Evolutionary conservation across 805 yeast species (phyloP).

Genomic region (Candida mattraensis): DNA sequence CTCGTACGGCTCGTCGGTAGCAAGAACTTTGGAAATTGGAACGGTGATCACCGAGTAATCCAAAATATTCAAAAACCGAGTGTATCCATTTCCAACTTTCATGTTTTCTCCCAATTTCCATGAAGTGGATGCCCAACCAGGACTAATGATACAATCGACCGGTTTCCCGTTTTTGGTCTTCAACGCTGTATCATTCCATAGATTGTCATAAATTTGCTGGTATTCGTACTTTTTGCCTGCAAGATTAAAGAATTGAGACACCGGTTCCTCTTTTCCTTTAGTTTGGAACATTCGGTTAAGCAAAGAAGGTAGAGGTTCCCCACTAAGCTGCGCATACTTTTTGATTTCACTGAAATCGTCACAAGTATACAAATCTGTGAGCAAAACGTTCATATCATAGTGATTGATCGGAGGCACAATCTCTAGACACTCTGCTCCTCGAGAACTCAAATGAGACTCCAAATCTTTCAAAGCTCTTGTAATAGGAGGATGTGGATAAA

Average conservation of each 20-base stretch:
- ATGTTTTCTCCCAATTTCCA: slow-evolving; percentile 42
- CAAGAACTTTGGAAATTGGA: slow-evolving; percentile 44
- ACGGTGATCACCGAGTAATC: slow-evolving; percentile 49
- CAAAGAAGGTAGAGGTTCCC: slow-evolving; percentile 31
- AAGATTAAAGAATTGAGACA: slow-evolving; percentile 41
- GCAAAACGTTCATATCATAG: slow-evolving; percentile 25
- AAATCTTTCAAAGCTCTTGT: slow-evolving; percentile 41
- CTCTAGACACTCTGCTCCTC: slow-evolving; percentile 45
- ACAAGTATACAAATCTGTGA: slow-evolving; percentile 24
- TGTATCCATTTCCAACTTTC: slow-evolving; percentile 48
- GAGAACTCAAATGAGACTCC: slow-evolving; percentile 24
- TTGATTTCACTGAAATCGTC: slow-evolving; percentile 30
- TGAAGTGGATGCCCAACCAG: slow-evolving; percentile 43
- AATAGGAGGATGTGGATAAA: slow-evolving; percentile 58
- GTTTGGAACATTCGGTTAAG: slow-evolving; percentile 19
- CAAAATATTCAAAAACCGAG: slow-evolving; percentile 52
- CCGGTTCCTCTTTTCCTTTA: slow-evolving; percentile 18
- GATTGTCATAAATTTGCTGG: slow-evolving; percentile 38
- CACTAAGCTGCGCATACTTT: slow-evolving; percentile 25
- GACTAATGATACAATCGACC: slow-evolving; percentile 50
- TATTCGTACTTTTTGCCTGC: slow-evolving; percentile 34
- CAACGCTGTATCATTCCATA: slow-evolving; percentile 36
- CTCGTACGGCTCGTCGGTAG: slow-evolving; percentile 36
- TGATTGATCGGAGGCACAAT: slow-evolving; percentile 37
- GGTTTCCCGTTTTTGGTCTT: slow-evolving; percentile 38